Conservation (phyloP, 1,284 basidiomycete species). For the Pisolithus thermaeus region DNA sequence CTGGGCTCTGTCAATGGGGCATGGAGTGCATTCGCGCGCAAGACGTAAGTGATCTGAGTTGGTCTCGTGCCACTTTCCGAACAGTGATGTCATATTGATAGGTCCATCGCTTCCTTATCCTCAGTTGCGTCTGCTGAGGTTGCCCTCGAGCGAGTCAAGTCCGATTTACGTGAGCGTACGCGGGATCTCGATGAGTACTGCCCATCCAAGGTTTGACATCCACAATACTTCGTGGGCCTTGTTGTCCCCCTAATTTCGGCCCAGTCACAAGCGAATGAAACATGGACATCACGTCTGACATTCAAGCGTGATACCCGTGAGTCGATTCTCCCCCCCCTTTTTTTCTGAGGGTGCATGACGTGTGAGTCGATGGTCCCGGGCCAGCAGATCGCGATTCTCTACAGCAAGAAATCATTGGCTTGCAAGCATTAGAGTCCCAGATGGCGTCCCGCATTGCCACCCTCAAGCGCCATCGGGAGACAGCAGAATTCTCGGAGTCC, state of each 20-base stretch:
- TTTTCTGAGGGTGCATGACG: neutral
- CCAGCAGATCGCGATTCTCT: constrained; percentile 22
- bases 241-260: constrained; percentile 10
- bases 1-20: constrained; percentile 66
- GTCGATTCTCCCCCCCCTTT: constrained; percentile 2
- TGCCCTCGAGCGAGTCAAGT: constrained; percentile 28
- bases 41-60: constrained; percentile 16
- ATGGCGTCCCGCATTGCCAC: constrained; percentile 55
- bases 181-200: constrained; percentile 21
- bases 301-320: constrained; percentile 29
- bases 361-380: constrained; percentile 9
- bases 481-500: constrained; percentile 48
- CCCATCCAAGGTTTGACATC: constrained; percentile 20
- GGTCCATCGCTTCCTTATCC: constrained; percentile 18
- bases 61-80: constrained; percentile 2
- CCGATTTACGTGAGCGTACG: constrained; percentile 26
- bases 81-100: constrained; percentile 9
- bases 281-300: constrained; percentile 26
- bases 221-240: constrained; percentile 1
- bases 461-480: constrained; percentile 44
- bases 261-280: constrained; percentile 21
- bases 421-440: constrained; percentile 62
- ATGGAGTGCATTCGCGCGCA: constrained; percentile 40
- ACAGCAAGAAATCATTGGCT: constrained; percentile 54
- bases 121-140: constrained; percentile 28